A percentile compares a stretch with the other conserved stretches of the same genome.
These are phyloP conservation scores for Macrophomina phaseolina DNA, from an alignment of 2,329 filamentous ascomycete genomes.

Conservation along the genomic window DNA sequence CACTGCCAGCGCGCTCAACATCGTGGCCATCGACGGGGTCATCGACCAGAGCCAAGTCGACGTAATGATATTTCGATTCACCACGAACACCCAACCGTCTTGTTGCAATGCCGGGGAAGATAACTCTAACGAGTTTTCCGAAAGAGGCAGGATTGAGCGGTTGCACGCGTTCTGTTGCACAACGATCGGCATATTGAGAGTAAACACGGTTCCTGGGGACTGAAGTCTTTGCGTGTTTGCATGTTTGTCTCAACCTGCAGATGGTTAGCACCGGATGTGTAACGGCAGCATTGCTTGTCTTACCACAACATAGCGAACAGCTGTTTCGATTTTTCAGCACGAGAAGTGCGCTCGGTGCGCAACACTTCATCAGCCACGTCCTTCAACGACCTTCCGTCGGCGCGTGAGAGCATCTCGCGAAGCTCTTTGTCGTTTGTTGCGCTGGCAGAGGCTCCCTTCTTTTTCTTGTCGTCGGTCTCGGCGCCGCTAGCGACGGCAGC, in stretches of 20 bases:
- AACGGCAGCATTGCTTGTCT: slow-evolving; percentile 38
- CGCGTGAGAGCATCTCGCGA: slow-evolving; percentile 73
- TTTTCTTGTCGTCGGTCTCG: slow-evolving; percentile 54
- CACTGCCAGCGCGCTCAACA: slow-evolving; percentile 24
- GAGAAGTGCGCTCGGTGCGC: slow-evolving; percentile 78
- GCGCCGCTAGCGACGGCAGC: slow-evolving; percentile 24
- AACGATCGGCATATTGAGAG: slow-evolving; percentile 91
- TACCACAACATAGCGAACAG: slow-evolving; percentile 91
- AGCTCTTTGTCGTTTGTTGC: slow-evolving; percentile 83
- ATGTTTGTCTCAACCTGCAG: slow-evolving; percentile 73
- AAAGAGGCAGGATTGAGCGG: slow-evolving; percentile 97
- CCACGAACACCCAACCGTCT: slow-evolving; percentile 89
- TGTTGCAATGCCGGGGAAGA: slow-evolving; percentile 95
- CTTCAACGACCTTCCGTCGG: slow-evolving; percentile 69
- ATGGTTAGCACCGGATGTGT: slow-evolving; percentile 35
- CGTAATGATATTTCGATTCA: slow-evolving; percentile 98
- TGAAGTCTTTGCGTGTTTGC: slow-evolving; percentile 77
- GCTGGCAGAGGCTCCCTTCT: slow-evolving; percentile 68
- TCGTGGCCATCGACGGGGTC: slow-evolving; percentile 38
- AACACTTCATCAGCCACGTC: slow-evolving; percentile 79
- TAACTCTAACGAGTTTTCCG: slow-evolving; percentile 93
- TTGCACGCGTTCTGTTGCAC: slow-evolving; percentile 90
- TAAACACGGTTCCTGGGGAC: slow-evolving; percentile 94
- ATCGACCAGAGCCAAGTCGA: slow-evolving; percentile 58
- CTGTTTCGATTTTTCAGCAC: slow-evolving; percentile 82